Evolutionary conservation across 768 basidiomycete species (phyloP).

Genomic region (Tulasnella sp.): DNA sequence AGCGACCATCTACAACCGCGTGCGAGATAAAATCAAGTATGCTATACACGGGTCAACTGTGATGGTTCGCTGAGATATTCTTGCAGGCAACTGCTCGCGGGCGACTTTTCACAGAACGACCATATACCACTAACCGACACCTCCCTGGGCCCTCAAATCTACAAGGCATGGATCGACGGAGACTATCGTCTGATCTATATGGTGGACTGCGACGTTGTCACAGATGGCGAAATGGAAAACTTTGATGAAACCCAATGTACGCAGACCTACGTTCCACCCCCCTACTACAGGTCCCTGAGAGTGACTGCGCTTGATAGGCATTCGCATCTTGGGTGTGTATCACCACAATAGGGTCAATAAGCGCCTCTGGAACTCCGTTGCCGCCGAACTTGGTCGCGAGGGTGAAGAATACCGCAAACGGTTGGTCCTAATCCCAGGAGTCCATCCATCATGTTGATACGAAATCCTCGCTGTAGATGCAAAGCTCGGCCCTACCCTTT

Average conservation of each 20-base stretch:
- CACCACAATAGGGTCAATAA: constrained; percentile 37
- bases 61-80: not conserved
- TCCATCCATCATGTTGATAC: not conserved
- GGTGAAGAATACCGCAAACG: constrained; percentile 43
- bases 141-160: constrained; percentile 42
- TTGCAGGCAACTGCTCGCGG: constrained; percentile 51
- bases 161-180: constrained; percentile 52
- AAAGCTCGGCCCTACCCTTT: too few relatives aligned
- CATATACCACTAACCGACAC: constrained; percentile 44
- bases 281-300: not conserved
- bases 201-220: constrained; percentile 1
- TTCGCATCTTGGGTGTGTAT: constrained; percentile 37
- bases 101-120: constrained; percentile 56
- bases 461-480: not conserved
- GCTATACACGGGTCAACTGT: not conserved
- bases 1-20: not conserved
- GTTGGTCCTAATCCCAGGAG: constrained; percentile 24
- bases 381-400: constrained; percentile 31
- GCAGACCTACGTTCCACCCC: not conserved
- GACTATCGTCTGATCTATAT: constrained; percentile 36
- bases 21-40: not conserved
- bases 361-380: constrained; percentile 37
- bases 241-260: constrained; percentile 1
- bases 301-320: not conserved
- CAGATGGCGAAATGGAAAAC: too few relatives aligned